Percentiles rank a stretch among this genome's conserved stretches.
Evolutionary conservation across 2,329 filamentous ascomycete genomes (phyloP).

Genomic region (Pyrenophora tritici-repentis): DNA sequence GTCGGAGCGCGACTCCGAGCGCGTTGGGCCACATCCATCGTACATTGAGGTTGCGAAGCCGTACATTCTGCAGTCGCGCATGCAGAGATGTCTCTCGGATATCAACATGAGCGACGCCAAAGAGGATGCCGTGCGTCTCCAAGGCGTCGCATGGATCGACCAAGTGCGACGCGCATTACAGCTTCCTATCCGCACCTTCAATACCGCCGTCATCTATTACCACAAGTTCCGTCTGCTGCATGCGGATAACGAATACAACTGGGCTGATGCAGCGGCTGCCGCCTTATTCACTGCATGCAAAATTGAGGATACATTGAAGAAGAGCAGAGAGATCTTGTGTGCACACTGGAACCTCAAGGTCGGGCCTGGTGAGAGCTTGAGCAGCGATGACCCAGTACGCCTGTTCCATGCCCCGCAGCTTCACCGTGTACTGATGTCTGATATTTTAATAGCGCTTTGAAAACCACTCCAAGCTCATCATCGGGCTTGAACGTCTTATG

Average conservation of each 20-base stretch:
- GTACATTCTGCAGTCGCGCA: conserved; percentile 80
- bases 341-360: conserved; percentile 85
- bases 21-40: conserved; percentile 62
- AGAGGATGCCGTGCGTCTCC: conserved; percentile 79
- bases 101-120: conserved; percentile 74
- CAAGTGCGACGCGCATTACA: conserved; percentile 78
- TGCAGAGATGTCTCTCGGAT: conserved; percentile 72
- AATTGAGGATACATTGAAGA: conserved; percentile 97
- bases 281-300: conserved; percentile 94
- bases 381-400: conserved; percentile 79
- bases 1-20: conserved; percentile 28
- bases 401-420: neutral
- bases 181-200: conserved; percentile 86
- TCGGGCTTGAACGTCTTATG: conserved; percentile 88
- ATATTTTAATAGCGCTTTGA: conserved; percentile 73
- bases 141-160: conserved; percentile 88
- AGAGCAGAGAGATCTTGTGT: conserved; percentile 89
- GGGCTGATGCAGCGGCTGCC: conserved; percentile 81
- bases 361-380: conserved; percentile 67
- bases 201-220: conserved; percentile 89
- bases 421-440: neutral
- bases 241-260: conserved; percentile 83
- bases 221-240: conserved; percentile 91
- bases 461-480: conserved; percentile 74
- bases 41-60: conserved; percentile 70